A percentile compares a stretch with the other conserved stretches of the same genome.
Conservation (phyloP, 1,139 yeast species). For the Tardiomyces blankii region DNA sequence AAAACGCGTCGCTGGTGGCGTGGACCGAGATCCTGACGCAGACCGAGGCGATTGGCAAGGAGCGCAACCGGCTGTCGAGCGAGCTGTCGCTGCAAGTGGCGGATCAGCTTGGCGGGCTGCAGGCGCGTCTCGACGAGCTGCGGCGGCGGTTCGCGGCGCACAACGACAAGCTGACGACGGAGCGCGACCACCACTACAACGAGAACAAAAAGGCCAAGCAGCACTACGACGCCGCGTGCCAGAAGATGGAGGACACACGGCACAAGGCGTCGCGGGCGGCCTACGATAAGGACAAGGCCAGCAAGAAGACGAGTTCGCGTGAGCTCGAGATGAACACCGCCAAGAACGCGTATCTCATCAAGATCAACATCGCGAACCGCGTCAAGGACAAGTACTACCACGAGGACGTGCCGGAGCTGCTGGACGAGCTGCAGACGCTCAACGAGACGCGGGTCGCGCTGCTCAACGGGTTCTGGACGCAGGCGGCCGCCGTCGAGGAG, state of each 20-base stretch:
- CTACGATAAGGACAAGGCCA: constrained; percentile 42
- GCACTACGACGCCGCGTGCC: constrained; percentile 69
- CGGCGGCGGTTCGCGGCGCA: constrained; percentile 46
- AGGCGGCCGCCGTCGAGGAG: constrained; percentile 56
- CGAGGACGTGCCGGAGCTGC: constrained; percentile 86
- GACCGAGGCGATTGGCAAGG: constrained; percentile 71
- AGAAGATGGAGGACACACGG: constrained; percentile 69
- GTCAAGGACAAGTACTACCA: constrained; percentile 85
- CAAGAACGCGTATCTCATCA: constrained; percentile 73
- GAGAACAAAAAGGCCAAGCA: constrained; percentile 63
- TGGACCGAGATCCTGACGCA: constrained; percentile 87
- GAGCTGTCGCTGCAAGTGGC: constrained; percentile 55
- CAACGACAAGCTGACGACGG: constrained; percentile 45
- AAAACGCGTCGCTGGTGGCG: constrained; percentile 82
- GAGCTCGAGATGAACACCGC: constrained; percentile 75
- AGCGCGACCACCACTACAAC: constrained; percentile 50
- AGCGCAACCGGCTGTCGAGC: constrained; percentile 46
- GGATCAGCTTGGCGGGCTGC: constrained; percentile 48
- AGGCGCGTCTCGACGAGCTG: constrained; percentile 42
- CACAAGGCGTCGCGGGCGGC: constrained; percentile 49
- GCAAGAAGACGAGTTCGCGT: constrained; percentile 47
- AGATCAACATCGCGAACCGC: constrained; percentile 76
- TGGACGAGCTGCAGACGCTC: constrained; percentile 77
- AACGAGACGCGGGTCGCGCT: constrained; percentile 70
- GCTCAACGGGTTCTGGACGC: constrained; percentile 57